Conservation (phyloP, 176 grass and related monocot species). For the Thalia dealbata region DNA sequence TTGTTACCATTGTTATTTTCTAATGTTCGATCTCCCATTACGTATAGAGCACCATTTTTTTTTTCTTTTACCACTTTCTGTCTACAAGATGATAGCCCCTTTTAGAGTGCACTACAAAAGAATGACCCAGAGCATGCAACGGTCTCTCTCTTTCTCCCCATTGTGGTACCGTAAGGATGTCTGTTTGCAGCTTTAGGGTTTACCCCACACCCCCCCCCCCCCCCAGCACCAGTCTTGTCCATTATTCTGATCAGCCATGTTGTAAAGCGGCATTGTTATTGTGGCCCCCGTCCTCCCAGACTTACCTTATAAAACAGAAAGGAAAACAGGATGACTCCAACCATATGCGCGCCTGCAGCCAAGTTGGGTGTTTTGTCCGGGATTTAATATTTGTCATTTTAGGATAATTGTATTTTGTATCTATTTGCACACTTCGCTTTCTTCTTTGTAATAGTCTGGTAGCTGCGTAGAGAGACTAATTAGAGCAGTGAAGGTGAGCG, state of each 20-base stretch:
- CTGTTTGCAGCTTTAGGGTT: not conserved
- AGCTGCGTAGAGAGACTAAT: too few species aligned
- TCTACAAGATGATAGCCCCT: not conserved
- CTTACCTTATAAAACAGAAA: not conserved
- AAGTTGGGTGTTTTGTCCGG: too few species aligned
- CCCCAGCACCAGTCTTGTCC: not conserved
- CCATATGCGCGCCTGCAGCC: too few species aligned
- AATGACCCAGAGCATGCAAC: not conserved
- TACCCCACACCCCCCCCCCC: too few species aligned
- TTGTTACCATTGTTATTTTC: constrained; percentile 1
- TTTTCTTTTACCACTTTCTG: not conserved
- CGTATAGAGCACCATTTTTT: constrained; percentile 9
- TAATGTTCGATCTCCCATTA: constrained; percentile 4
- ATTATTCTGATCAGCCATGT: not conserved
- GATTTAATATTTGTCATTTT: too few species aligned
- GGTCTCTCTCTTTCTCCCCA: not conserved
- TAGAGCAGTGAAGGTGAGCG: too few species aligned
- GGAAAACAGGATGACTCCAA: too few species aligned
- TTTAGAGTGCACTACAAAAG: not conserved
- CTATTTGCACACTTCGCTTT: too few species aligned
- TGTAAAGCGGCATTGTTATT: not conserved
- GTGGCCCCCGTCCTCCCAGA: not conserved
- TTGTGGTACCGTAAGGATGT: not conserved
- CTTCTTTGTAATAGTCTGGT: too few species aligned
- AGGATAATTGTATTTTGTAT: too few species aligned